Percentiles rank a stretch among this genome's conserved stretches.
These are phyloP conservation scores for Begonia peltatifolia DNA, from an alignment of 306 rosid species.

Conservation along the genomic window DNA sequence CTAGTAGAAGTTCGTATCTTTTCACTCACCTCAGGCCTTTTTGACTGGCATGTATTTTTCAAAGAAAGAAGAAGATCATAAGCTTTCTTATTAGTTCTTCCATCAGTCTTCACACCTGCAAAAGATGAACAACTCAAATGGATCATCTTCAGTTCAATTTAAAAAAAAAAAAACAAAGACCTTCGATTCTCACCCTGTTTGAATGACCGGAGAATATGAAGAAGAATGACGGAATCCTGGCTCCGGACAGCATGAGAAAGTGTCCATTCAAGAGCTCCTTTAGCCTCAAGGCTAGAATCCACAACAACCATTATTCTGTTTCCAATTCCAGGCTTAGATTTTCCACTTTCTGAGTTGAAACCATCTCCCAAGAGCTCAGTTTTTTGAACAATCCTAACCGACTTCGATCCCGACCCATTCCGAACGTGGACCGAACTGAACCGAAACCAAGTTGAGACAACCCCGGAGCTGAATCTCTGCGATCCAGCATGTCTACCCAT, in stretches of 20 bases:
- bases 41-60: conserved; percentile 45
- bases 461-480: background rate
- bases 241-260: conserved; percentile 59
- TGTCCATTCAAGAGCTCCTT: conserved; percentile 86
- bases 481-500: conserved; percentile 5
- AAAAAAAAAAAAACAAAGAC: background rate
- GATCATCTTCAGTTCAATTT: background rate
- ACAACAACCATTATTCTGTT: conserved; percentile 75
- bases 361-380: conserved; percentile 5
- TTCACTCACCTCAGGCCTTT: conserved; percentile 51
- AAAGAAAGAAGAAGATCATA: conserved; percentile 40
- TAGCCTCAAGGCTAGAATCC: conserved; percentile 62
- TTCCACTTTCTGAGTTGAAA: background rate
- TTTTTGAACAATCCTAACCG: background rate
- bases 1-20: background rate
- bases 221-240: conserved; percentile 49
- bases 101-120: conserved; percentile 23
- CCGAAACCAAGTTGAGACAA: background rate
- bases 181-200: conserved; percentile 28
- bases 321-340: conserved; percentile 15
- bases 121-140: background rate
- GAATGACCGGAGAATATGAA: conserved; percentile 40
- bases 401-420: background rate
- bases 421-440: conserved; percentile 3
- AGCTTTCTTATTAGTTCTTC: conserved; percentile 26